Base-by-base conservation (phyloP, 495 filamentous ascomycete species). In the Hypoxylon lienhwacheense region DNA sequence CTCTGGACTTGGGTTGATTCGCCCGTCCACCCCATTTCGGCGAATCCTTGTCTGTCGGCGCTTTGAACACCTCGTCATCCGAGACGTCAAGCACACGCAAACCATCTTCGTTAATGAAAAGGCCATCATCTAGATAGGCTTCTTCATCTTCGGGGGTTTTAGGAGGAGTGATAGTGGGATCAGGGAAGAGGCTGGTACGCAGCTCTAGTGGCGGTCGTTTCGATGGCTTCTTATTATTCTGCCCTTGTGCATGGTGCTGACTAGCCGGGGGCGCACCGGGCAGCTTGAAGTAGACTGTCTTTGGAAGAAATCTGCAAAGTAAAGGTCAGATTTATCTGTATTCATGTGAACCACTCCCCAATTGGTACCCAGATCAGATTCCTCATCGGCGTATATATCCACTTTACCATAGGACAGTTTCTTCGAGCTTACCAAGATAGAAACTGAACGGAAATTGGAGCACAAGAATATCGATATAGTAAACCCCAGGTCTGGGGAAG, bases 271-370 rank as follows among this genome's bases (percentile, higher is more conserved):
- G 64, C 48, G 68, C 70, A 51, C 69, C 65, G 7, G 69, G 77
- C 26, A 70, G 76, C 46, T 47, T 75, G 70, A 96, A 97, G 64
- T 92, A 84, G 57, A 96, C 76, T 2, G 91, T 97, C 65, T 95
- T 88, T 4, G 91, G 91, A 20, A 96, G 83, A 66, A 95, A 95
- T 33, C 91, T 96, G 59, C 44, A 31, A 28, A 33, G 19, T 15
- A 21, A 25, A 37, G 15, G 34, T 48, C 42, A 44, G 47, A 34
- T 36, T 36, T 25, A 17, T n/a, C 33, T n/a, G 16, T 8, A 22
- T 26, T 19, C 15, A n/a, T 19, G 29, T 10, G n/a, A n/a, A n/a
- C n/a, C n/a, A n/a, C n/a, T n/a, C n/a, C n/a, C n/a, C n/a, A n/a
- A n/a, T n/a, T n/a, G n/a, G n/a, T n/a, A n/a, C n/a, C n/a, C n/a